Conservation (phyloP, 148 eudicot genomes). For the Nyssa sinensis region DNA sequence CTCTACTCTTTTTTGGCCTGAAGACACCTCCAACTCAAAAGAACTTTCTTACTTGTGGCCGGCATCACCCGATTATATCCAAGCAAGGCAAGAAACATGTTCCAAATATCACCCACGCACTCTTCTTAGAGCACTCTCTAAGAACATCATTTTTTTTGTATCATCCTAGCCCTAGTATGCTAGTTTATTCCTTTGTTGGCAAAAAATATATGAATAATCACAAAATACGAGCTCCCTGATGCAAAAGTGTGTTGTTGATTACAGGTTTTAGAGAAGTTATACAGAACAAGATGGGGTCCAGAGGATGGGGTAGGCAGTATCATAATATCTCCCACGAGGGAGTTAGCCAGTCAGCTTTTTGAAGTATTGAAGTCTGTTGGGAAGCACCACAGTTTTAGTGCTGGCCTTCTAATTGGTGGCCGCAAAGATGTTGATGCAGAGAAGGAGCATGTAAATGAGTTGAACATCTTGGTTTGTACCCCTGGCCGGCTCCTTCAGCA, state of each 20-base stretch:
- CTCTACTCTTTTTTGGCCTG: no score
- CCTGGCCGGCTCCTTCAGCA: slow-evolving; percentile 97
- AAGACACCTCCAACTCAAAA: no score
- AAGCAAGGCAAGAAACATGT: no score
- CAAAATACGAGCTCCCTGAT: neutral
- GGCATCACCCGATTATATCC: no score
- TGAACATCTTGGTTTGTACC: slow-evolving; percentile 87
- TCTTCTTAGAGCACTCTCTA: neutral
- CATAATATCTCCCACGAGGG: slow-evolving; percentile 91
- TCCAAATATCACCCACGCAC: neutral
- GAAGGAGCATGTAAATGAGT: slow-evolving; percentile 74
- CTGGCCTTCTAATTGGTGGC: slow-evolving; percentile 96
- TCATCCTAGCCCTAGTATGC: neutral
- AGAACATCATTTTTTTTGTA: no score
- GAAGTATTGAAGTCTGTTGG: slow-evolving; percentile 80
- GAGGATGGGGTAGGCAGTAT: slow-evolving; percentile 95
- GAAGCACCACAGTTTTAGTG: slow-evolving; percentile 79
- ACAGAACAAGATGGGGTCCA: slow-evolving; percentile 77
- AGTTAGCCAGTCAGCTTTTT: slow-evolving; percentile 77
- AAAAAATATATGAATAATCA: neutral
- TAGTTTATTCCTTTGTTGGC: neutral
- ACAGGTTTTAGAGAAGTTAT: slow-evolving; percentile 82
- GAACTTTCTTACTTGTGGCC: no score
- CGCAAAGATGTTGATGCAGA: slow-evolving; percentile 77
- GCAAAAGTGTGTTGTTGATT: neutral